phyloP scores from a whole-genome alignment of 345 rosid species.

The Lenwebbia sp. region DNA sequence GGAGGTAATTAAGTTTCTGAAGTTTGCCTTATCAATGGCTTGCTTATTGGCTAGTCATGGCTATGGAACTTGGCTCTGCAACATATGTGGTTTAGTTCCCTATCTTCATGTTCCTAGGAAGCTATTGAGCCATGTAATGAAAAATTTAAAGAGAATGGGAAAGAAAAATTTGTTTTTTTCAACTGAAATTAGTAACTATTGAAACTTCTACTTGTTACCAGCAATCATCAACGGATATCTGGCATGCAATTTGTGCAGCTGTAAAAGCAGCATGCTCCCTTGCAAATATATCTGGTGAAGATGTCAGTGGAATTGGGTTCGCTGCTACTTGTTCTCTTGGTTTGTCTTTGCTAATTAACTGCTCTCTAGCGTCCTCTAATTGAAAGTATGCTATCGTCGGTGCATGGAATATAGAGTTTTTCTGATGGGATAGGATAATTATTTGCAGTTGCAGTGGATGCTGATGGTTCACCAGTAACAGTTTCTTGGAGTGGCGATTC shows the following conservation, averaged over 20 bases:
- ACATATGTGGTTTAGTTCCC: background rate
- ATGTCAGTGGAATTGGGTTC: slow-evolving; percentile 73
- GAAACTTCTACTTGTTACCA: slow-evolving; percentile 11
- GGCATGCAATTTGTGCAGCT: slow-evolving; percentile 95
- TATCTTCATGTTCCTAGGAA: no score
- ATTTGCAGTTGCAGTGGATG: slow-evolving; percentile 83
- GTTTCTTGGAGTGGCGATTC: slow-evolving; percentile 98
- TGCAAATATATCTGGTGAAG: slow-evolving; percentile 55
- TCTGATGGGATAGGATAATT: background rate
- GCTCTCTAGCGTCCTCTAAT: background rate
- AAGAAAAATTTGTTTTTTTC: background rate
- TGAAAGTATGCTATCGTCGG: background rate
- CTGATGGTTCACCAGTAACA: slow-evolving; percentile 91
- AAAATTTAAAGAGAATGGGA: background rate
- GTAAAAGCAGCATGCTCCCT: slow-evolving; percentile 65
- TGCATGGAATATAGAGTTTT: background rate
- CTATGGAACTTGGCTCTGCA: background rate
- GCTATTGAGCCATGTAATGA: background rate
- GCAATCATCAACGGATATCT: slow-evolving; percentile 99
- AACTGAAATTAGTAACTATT: background rate
- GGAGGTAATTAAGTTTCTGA: slow-evolving; percentile 36
- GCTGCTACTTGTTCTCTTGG: slow-evolving; percentile 98
- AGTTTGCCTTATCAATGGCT: background rate
- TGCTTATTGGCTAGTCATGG: background rate
- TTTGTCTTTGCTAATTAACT: slow-evolving; percentile 14